Conservation (phyloP, 73 alveolate genomes). For the Urostyla sp. region DNA sequence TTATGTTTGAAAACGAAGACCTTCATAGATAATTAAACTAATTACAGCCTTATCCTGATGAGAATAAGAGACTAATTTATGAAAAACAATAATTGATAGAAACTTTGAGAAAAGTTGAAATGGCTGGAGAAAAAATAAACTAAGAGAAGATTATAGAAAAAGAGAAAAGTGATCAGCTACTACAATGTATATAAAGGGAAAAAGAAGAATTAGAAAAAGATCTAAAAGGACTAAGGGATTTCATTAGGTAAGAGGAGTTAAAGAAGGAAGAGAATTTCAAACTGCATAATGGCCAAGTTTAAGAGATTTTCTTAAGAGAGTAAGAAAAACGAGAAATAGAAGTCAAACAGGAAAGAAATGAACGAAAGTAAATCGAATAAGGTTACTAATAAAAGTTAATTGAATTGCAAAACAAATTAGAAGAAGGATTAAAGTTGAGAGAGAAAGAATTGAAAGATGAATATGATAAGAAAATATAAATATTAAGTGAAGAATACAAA, state of each 20-base stretch:
- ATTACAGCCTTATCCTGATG: neutral
- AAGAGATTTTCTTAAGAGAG: constrained; percentile 44
- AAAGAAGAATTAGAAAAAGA: constrained; percentile 32
- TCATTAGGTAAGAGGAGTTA: constrained; percentile 1
- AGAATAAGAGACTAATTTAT: neutral
- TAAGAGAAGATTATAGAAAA: no score
- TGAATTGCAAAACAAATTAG: constrained; percentile 37
- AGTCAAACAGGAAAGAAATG: constrained; percentile 44
- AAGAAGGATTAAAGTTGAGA: neutral
- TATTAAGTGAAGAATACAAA: neutral
- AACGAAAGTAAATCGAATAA: constrained; percentile 11
- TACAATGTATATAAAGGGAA: neutral
- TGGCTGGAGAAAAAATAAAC: neutral
- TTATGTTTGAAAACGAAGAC: constrained; percentile 32
- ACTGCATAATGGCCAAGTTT: constrained; percentile 9
- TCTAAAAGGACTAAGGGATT: constrained; percentile 22
- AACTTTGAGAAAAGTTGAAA: neutral
- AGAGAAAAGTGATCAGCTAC: neutral
- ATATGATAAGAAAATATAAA: neutral
- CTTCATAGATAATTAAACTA: neutral
- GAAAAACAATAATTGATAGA: constrained; percentile 22
- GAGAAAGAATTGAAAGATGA: constrained; percentile 52
- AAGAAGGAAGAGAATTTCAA: constrained; percentile 7
- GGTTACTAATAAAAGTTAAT: constrained; percentile 29
- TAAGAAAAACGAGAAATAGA: constrained; percentile 29